These are phyloP conservation scores for Nissolia schottii DNA, from an alignment of 306 rosid genomes.

Conservation along the genomic window DNA sequence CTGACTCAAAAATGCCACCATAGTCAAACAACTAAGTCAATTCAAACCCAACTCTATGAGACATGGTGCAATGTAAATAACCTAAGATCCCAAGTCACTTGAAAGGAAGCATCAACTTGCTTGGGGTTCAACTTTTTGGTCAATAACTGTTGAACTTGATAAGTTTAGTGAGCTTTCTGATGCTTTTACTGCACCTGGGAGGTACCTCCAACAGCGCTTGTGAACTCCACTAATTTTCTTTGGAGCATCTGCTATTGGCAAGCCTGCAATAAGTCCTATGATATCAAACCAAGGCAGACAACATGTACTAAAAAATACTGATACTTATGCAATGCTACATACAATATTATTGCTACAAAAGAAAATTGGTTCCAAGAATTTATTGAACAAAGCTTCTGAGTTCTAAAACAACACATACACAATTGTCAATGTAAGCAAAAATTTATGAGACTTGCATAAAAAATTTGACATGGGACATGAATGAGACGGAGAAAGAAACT, in stretches of 20 bases:
- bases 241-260: slow-evolving; percentile 59
- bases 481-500: neutral
- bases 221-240: slow-evolving; percentile 95
- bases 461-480: neutral
- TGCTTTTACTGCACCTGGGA: slow-evolving; percentile 39
- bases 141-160: slow-evolving; percentile 41
- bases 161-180: slow-evolving; percentile 32
- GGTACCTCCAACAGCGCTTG: slow-evolving; percentile 97
- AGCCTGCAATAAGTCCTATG: slow-evolving; percentile 52
- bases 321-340: neutral
- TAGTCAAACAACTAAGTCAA: slow-evolving; percentile 10
- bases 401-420: neutral
- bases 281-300: slow-evolving; percentile 19
- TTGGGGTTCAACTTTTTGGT: slow-evolving; percentile 48
- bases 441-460: neutral
- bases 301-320: neutral
- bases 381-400: neutral
- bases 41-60: slow-evolving; percentile 20
- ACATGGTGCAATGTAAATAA: slow-evolving; percentile 4
- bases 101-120: slow-evolving; percentile 41
- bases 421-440: neutral
- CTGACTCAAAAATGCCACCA: slow-evolving; percentile 14
- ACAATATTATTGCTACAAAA: neutral
- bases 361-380: neutral
- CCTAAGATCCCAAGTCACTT: slow-evolving; percentile 14